Evolutionary conservation across 805 yeast species (phyloP).

Genomic region (Kodamaea nitidulidarum): DNA sequence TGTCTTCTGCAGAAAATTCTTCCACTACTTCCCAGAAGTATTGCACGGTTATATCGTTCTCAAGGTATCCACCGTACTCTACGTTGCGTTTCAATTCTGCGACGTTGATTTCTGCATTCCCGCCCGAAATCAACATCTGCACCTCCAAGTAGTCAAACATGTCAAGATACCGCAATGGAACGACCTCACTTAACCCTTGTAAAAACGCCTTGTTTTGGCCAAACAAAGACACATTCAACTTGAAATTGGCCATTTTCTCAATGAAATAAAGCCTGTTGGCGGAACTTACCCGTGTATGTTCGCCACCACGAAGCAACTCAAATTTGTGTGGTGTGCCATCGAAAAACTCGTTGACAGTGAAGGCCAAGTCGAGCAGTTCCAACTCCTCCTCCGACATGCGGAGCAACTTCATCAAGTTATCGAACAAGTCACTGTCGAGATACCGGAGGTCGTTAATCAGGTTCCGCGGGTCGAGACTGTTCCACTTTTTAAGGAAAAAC

Average conservation of each 20-base stretch:
- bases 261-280: slow-evolving; percentile 68
- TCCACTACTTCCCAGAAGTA: slow-evolving; percentile 73
- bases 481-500: slow-evolving; percentile 71
- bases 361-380: slow-evolving; percentile 57
- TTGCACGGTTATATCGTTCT: slow-evolving; percentile 52
- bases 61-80: slow-evolving; percentile 60
- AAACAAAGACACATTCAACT: slow-evolving; percentile 60
- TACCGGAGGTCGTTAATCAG: slow-evolving; percentile 76
- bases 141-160: slow-evolving; percentile 84
- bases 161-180: slow-evolving; percentile 70
- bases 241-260: slow-evolving; percentile 73
- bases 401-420: slow-evolving; percentile 59
- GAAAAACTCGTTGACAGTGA: slow-evolving; percentile 54
- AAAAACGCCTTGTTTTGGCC: slow-evolving; percentile 60
- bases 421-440: slow-evolving; percentile 65
- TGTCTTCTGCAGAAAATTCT: slow-evolving; percentile 63
- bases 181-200: slow-evolving; percentile 64
- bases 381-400: slow-evolving; percentile 54
- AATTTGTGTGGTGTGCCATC: slow-evolving; percentile 39
- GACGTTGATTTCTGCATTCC: slow-evolving; percentile 69
- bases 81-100: slow-evolving; percentile 63
- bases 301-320: slow-evolving; percentile 58
- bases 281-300: slow-evolving; percentile 49
- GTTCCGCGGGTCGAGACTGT: slow-evolving; percentile 44
- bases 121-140: slow-evolving; percentile 68